Percentiles rank a stretch among this genome's conserved stretches.
Conservation (phyloP, 2,329 filamentous ascomycete genomes). For the Aspergillus spinulosporus region DNA sequence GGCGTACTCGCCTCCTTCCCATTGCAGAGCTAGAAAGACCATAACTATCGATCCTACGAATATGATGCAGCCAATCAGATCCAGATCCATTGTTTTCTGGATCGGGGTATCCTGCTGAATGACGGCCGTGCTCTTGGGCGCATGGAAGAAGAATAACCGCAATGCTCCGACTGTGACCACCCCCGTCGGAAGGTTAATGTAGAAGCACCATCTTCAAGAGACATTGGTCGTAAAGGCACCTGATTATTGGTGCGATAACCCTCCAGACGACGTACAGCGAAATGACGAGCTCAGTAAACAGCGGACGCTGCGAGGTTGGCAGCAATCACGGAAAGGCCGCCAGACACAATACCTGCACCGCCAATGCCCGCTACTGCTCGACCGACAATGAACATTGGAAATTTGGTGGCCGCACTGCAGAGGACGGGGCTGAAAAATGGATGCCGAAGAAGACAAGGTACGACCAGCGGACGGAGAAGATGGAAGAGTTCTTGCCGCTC, state of each 20-base stretch:
- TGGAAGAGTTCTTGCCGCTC: slow-evolving; percentile 38
- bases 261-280: no score
- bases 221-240: no score
- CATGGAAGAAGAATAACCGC: slow-evolving; percentile 20
- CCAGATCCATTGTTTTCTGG: slow-evolving; percentile 40
- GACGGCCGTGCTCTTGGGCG: neutral
- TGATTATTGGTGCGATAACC: no score
- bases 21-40: slow-evolving; percentile 58
- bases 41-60: slow-evolving; percentile 55
- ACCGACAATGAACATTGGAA: slow-evolving; percentile 34
- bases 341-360: slow-evolving; percentile 31
- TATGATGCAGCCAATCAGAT: slow-evolving; percentile 50
- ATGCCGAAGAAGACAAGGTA: slow-evolving; percentile 35
- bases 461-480: slow-evolving; percentile 38
- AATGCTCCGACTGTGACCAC: no score
- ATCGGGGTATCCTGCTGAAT: slow-evolving; percentile 4
- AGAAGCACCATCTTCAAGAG: no score
- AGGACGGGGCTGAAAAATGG: slow-evolving; percentile 41
- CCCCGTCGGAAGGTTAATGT: no score
- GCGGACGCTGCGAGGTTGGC: slow-evolving; percentile 33
- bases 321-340: slow-evolving; percentile 36
- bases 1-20: slow-evolving; percentile 55
- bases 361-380: slow-evolving; percentile 38
- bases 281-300: neutral
- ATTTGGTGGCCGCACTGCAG: slow-evolving; percentile 34